phyloP scores from a whole-genome alignment of 352 stramenopile genomes.

The Pilasporangium apinafurcum region DNA sequence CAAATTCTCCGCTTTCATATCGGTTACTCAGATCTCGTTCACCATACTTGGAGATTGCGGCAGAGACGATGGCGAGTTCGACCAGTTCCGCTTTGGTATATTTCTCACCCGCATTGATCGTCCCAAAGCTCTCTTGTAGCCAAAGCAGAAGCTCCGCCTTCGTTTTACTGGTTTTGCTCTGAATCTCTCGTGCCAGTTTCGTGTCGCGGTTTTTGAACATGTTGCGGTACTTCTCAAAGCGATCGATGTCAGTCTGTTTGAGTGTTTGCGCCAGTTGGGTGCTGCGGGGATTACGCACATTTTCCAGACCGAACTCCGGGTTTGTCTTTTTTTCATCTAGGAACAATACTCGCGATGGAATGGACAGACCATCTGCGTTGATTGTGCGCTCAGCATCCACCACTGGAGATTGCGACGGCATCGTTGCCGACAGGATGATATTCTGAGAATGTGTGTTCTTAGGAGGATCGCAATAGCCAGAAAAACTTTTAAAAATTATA shows the following conservation, averaged over 20 bases:
- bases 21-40: conserved; percentile 13
- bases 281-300: conserved; percentile 19
- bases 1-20: conserved; percentile 24
- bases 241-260: conserved; percentile 11
- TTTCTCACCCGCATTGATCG: conserved; percentile 9
- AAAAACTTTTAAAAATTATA: too few species aligned
- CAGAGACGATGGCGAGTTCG: conserved; percentile 37
- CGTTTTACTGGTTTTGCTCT: conserved; percentile 21
- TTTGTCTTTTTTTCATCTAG: too few species aligned
- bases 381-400: too few species aligned
- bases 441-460: too few species aligned
- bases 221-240: conserved; percentile 40
- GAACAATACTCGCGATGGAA: too few species aligned
- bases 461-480: too few species aligned
- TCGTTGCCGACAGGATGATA: too few species aligned
- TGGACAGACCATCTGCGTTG: too few species aligned
- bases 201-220: conserved; percentile 48
- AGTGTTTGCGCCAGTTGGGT: conserved; percentile 21
- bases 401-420: too few species aligned
- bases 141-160: conserved; percentile 22
- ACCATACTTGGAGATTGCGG: conserved; percentile 21
- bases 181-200: conserved; percentile 28
- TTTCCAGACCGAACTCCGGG: conserved; percentile 16
- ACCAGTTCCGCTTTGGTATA: conserved; percentile 29
- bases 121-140: conserved; percentile 19